Percentiles rank a stretch among this genome's conserved stretches.
Evolutionary conservation across 768 basidiomycete genomes (phyloP).

Genomic region (Rhodotorula babjevae): DNA sequence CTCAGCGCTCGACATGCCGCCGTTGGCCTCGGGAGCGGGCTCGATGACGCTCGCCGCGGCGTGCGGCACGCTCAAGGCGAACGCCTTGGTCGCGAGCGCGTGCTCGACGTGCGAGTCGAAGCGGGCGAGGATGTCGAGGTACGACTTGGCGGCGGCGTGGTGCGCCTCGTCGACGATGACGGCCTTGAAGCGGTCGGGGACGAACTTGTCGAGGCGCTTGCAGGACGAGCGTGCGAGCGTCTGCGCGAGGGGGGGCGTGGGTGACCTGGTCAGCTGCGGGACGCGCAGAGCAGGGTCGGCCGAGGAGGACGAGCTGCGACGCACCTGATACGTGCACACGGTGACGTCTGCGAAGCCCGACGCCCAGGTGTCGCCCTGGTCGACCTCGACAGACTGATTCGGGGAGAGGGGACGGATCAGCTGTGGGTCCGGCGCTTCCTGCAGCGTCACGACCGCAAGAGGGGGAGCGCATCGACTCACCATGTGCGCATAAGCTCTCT

Average conservation of each 20-base stretch:
- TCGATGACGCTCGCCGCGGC: background rate
- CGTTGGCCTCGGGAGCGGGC: background rate
- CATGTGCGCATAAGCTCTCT: slow-evolving; percentile 64
- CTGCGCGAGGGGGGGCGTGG: background rate
- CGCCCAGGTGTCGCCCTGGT: slow-evolving; percentile 78
- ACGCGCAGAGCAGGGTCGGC: background rate
- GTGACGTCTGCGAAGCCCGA: slow-evolving; percentile 84
- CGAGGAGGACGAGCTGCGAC: background rate
- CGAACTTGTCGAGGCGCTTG: slow-evolving; percentile 34
- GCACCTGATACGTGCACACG: slow-evolving; percentile 68
- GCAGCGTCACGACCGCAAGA: too few species aligned
- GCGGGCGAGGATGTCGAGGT: slow-evolving; percentile 64
- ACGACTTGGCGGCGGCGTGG: slow-evolving; percentile 89
- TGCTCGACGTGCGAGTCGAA: slow-evolving; percentile 56
- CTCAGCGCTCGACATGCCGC: too few species aligned
- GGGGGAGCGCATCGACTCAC: slow-evolving; percentile 21
- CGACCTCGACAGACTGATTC: slow-evolving; percentile 68
- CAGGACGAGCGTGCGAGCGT: background rate
- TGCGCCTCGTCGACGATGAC: slow-evolving; percentile 58
- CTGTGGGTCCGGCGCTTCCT: too few species aligned
- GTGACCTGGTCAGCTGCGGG: background rate
- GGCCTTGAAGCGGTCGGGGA: slow-evolving; percentile 22
- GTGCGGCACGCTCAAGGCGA: rapidly evolving
- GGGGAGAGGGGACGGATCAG: too few species aligned
- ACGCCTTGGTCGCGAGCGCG: background rate